These are phyloP conservation scores for Micractinium sp. DNA, from an alignment of 139 green algal species.

Conservation along the genomic window DNA sequence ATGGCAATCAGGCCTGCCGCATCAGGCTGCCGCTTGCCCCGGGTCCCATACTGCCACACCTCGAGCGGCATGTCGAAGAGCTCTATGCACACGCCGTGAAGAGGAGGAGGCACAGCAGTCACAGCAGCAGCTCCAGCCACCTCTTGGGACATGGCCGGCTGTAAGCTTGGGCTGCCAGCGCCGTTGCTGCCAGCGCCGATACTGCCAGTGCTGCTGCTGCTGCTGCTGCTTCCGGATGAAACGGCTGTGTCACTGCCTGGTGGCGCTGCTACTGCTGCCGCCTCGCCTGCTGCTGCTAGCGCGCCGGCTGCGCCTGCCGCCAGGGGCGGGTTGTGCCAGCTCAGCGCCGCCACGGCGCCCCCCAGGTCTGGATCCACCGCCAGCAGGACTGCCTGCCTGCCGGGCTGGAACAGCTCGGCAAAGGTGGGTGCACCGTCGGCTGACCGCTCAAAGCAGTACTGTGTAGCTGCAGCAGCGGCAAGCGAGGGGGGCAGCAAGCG, in stretches of 20 bases:
- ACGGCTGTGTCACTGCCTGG: not conserved
- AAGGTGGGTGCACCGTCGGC: not conserved
- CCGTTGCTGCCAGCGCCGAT: not conserved
- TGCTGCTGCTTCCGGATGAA: not conserved
- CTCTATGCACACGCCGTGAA: slow-evolving; percentile 1
- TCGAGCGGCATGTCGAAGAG: slow-evolving; percentile 68
- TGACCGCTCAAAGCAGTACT: not conserved
- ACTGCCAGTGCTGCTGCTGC: not conserved
- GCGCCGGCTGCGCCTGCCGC: not conserved
- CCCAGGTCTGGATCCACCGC: slow-evolving; percentile 69
- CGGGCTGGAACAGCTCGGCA: slow-evolving; percentile 36
- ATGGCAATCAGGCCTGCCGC: slow-evolving; percentile 20
- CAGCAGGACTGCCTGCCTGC: slow-evolving; percentile 50
- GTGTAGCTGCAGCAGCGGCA: not conserved
- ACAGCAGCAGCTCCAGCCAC: too few species aligned
- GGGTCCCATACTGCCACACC: slow-evolving; percentile 25
- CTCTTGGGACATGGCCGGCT: not conserved
- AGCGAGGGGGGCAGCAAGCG: not conserved
- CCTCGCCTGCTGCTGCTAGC: not conserved
- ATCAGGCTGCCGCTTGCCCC: slow-evolving; percentile 36
- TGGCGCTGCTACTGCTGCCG: not conserved
- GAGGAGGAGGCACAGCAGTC: not conserved
- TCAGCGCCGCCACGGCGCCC: slow-evolving; percentile 62
- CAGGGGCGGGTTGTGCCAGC: slow-evolving; percentile 22
- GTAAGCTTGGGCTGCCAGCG: not conserved